Percentiles rank a stretch among this genome's conserved stretches.
Evolutionary conservation across 2,329 filamentous ascomycete genomes (phyloP).

Genomic region (Fusarium gaditjirri): DNA sequence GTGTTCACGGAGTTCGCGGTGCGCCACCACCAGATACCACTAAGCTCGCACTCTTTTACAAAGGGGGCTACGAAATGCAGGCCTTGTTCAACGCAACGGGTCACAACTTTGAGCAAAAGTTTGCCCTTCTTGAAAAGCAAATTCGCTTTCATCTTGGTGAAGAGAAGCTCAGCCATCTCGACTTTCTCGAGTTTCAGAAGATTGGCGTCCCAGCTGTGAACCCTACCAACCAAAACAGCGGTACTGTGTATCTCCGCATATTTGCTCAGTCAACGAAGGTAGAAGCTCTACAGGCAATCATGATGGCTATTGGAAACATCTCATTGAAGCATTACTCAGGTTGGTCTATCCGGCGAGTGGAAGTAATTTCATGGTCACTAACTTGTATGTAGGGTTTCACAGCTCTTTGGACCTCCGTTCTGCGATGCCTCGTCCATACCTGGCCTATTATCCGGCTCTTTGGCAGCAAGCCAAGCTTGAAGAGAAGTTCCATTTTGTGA

Average conservation of each 20-base stretch:
- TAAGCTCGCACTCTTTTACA: neutral
- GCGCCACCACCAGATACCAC: neutral
- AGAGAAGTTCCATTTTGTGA: neutral
- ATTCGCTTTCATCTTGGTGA: neutral
- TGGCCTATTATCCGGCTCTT: neutral
- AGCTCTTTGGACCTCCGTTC: neutral
- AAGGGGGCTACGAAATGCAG: neutral
- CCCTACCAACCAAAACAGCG: neutral
- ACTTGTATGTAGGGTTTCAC: neutral
- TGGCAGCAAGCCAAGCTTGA: neutral
- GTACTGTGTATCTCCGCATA: neutral
- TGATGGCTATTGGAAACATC: neutral
- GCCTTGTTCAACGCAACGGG: neutral
- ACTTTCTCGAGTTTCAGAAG: neutral
- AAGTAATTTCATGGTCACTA: neutral
- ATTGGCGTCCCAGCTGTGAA: neutral
- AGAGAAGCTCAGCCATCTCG: neutral
- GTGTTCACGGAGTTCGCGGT: neutral
- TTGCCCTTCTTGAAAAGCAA: neutral
- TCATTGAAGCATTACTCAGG: neutral
- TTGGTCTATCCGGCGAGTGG: fast-evolving
- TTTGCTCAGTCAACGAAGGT: neutral
- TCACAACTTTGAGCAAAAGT: neutral
- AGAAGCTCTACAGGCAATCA: neutral
- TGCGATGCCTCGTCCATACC: neutral